Evolutionary conservation across 345 rosid genomes (phyloP).

Genomic region (Noccaea bulbosa): DNA sequence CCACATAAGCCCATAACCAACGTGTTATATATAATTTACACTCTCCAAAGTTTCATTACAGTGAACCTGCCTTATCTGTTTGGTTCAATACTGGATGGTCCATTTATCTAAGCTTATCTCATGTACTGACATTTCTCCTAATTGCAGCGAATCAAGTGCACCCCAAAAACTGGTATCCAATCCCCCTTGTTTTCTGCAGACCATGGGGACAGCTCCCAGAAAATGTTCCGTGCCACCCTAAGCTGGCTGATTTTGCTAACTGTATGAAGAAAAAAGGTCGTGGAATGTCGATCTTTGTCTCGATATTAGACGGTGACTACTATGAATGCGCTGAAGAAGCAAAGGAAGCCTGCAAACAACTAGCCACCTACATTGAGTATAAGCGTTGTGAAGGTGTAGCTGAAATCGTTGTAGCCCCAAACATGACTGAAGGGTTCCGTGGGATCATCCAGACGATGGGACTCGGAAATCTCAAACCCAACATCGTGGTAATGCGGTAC

Average conservation of each 20-base stretch:
- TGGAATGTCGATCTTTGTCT: constrained; percentile 95
- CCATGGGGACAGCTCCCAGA: constrained; percentile 99
- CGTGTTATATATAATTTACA: background rate
- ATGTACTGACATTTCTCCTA: background rate
- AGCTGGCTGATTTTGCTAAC: constrained; percentile 97
- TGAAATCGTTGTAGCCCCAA: constrained; percentile 97
- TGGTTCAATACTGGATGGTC: background rate
- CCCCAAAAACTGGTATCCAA: constrained; percentile 99
- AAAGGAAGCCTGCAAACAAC: constrained; percentile 83
- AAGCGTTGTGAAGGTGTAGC: constrained; percentile 98
- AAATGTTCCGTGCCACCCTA: constrained; percentile 98
- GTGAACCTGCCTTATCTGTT: constrained; percentile 3
- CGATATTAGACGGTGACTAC: constrained; percentile 92
- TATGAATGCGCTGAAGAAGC: constrained; percentile 98
- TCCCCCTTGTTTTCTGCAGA: constrained; percentile 94
- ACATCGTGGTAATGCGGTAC: constrained; percentile 96
- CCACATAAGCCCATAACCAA: background rate
- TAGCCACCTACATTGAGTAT: constrained; percentile 84
- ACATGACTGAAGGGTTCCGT: constrained; percentile 95
- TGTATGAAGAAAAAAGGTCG: constrained; percentile 99
- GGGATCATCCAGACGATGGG: constrained; percentile 99
- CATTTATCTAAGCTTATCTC: constrained; percentile 15
- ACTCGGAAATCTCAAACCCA: constrained; percentile 96
- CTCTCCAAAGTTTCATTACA: background rate
- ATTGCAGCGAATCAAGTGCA: constrained; percentile 96